Conservation (phyloP, 805 yeast species). For the Suhomyces vadensis region DNA sequence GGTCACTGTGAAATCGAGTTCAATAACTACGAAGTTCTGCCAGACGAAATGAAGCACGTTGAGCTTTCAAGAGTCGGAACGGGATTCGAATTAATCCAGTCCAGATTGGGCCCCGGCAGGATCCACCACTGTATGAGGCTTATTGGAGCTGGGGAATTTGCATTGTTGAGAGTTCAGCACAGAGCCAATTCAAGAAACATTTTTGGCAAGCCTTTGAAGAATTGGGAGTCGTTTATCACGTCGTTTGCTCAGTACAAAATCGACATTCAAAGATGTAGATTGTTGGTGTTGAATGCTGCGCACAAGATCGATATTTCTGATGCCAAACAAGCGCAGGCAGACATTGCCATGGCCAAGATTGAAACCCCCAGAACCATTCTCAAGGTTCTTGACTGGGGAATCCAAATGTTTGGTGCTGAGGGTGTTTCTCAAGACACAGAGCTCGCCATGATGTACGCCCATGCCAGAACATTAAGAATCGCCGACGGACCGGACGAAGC, state of each 20-base stretch:
- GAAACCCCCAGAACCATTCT: constrained; percentile 58
- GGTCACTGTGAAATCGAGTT: constrained; percentile 67
- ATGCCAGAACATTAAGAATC: constrained; percentile 55
- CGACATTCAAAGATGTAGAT: constrained; percentile 53
- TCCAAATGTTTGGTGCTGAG: constrained; percentile 65
- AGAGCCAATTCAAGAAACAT: constrained; percentile 56
- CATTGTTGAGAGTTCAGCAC: constrained; percentile 46
- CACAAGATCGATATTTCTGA: constrained; percentile 54
- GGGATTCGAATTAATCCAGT: constrained; percentile 64
- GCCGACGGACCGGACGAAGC: constrained; percentile 76
- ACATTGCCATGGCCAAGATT: constrained; percentile 64
- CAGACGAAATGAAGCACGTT: constrained; percentile 41
- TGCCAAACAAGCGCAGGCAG: constrained; percentile 55
- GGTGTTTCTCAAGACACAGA: constrained; percentile 64
- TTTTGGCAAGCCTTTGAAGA: constrained; percentile 50
- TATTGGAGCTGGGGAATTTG: constrained; percentile 61
- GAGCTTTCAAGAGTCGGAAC: constrained; percentile 49
- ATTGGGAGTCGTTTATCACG: constrained; percentile 51
- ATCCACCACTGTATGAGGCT: constrained; percentile 70
- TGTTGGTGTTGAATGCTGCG: constrained; percentile 62
- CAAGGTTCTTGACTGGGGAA: constrained; percentile 58
- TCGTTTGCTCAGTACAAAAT: constrained; percentile 55
- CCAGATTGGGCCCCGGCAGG: constrained; percentile 68
- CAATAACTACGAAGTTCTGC: constrained; percentile 48
- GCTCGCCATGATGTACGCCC: constrained; percentile 53